Evolutionary conservation across 2,329 filamentous ascomycete species (phyloP), one percentile per base, ranked within the genome.

Genomic region (Phialocephala subalpina): DNA sequence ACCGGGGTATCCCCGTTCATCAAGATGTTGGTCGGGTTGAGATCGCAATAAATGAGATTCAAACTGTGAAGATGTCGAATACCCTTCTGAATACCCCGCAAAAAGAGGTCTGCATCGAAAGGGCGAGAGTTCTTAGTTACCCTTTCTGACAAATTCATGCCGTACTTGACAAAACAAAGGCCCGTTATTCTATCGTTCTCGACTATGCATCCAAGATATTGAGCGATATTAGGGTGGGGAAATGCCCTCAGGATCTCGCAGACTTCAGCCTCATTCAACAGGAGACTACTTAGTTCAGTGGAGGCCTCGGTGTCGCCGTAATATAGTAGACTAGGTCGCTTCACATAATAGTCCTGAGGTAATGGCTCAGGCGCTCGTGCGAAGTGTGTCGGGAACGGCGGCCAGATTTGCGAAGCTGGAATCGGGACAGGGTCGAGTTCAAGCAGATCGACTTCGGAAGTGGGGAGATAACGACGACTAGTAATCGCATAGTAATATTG

Each of bases 21-120:
- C 72, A 77, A 75, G 36, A 78, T 74, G 55, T 75, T 77, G n/a
- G 61, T 60, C 20, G 73, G 74, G 25, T 73, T 77, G 25, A 78
- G 70, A 56, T 78, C 73, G 49, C 76, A 75, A 67, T 77, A 73
- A 16, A 75, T 70, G 58, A 76, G 52, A 14, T 71, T 67, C 38
- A 77, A 66, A 20, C 67, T 72, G 45, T 77, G 73, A 12, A 78
- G 69, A 69, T 77, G 70, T 67, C 18, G 66, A 77, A 61, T 52
- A 70, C 58, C 45, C 29, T 57, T 12, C 57, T 61, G 25, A 56
- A 76, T 72, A 65, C 56, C 22, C n/a, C 35, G 55, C 56, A 59
- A 64, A 64, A 16, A 38, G 33, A 59, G 29, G 33, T 60, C 40
- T 64, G 33, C 4, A 64, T 64, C 56, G 45, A 64, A 59, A 52